These are phyloP conservation scores for Rhododendron henanense DNA, from an alignment of 148 eudicot genomes.

Conservation along the genomic window DNA sequence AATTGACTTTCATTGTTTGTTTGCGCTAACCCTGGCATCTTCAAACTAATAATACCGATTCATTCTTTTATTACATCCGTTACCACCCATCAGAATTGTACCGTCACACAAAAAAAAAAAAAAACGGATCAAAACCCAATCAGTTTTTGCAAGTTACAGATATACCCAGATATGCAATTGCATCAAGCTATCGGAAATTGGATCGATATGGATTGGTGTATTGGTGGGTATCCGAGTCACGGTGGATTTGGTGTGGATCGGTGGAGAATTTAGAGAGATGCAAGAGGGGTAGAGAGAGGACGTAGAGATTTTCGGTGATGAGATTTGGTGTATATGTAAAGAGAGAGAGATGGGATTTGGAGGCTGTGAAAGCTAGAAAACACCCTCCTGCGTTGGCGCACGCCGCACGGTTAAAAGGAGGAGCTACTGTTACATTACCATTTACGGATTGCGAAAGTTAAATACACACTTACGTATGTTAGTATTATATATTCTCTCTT, in stretches of 20 bases:
- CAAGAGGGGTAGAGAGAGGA: conserved; percentile 4
- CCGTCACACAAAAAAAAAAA: not conserved
- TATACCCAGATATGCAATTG: not conserved
- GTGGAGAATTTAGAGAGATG: conserved; percentile 23
- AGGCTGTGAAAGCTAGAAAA: conserved; percentile 4
- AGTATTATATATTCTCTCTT: too few species aligned
- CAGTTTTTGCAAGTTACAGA: not conserved
- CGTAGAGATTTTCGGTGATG: conserved; percentile 56
- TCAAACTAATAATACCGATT: conserved; percentile 16
- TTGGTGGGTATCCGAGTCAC: not conserved
- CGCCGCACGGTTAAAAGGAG: conserved; percentile 2
- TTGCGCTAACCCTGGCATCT: conserved; percentile 77
- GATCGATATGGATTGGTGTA: conserved; percentile 11
- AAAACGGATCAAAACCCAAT: conserved; percentile 8
- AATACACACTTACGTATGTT: not conserved
- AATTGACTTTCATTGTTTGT: conserved; percentile 46
- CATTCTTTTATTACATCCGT: conserved; percentile 26
- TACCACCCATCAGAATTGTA: conserved; percentile 6
- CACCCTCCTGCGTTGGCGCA: conserved; percentile 8
- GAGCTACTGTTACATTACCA: conserved; percentile 7
- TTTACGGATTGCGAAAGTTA: not conserved
- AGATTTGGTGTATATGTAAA: conserved; percentile 43
- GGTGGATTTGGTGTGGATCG: conserved; percentile 13
- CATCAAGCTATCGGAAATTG: not conserved
- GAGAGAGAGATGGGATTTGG: not conserved